phyloP scores from a whole-genome alignment of 164 flowering plant genomes.

The Liquidambar formosana region DNA sequence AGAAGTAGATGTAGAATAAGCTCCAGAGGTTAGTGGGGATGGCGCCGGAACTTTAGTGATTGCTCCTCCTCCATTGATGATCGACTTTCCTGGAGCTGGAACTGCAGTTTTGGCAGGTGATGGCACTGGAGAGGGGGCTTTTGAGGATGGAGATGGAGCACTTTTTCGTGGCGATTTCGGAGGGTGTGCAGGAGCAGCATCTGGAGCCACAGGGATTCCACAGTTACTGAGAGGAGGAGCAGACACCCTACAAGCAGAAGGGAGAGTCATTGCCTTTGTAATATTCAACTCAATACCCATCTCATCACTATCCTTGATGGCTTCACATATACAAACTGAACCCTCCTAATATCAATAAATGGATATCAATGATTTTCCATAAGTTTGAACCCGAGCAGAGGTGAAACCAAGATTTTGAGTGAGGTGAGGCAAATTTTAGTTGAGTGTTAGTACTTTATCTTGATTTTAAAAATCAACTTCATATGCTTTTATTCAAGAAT shows the following conservation, averaged over 20 bases:
- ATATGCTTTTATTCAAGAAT: no score
- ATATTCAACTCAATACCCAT: constrained; percentile 19
- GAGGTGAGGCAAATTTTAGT: no score
- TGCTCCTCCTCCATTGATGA: neutral
- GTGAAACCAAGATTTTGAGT: no score
- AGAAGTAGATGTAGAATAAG: neutral
- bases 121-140: neutral
- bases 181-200: neutral
- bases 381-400: no score
- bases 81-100: neutral
- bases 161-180: neutral
- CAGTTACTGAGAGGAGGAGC: constrained; percentile 12
- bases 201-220: neutral
- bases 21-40: no score
- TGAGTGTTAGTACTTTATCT: no score
- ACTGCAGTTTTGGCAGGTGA: neutral
- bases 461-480: no score
- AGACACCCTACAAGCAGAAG: constrained; percentile 19
- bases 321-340: constrained; percentile 28
- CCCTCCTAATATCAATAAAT: no score
- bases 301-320: constrained; percentile 6
- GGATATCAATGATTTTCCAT: no score
- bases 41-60: no score
- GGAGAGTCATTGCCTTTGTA: constrained; percentile 9
- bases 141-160: neutral